These are phyloP conservation scores for Leptographium radiaticola DNA, from an alignment of 2,329 filamentous ascomycete species.

Conservation along the genomic window DNA sequence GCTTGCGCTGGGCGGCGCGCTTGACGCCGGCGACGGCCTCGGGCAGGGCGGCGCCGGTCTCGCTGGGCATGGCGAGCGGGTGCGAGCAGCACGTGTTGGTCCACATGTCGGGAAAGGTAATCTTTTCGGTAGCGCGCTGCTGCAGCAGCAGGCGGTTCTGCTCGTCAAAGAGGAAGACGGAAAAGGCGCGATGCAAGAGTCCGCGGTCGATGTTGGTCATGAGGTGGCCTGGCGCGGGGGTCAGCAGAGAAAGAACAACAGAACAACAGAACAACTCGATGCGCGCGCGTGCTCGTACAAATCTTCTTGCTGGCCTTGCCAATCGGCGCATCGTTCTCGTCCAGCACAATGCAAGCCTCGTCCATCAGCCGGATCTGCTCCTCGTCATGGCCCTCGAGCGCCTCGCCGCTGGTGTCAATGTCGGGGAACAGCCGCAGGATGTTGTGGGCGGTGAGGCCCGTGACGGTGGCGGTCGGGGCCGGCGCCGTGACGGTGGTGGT, in stretches of 20 bases:
- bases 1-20: slow-evolving; percentile 81
- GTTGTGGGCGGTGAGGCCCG: slow-evolving; percentile 66
- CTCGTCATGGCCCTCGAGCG: slow-evolving; percentile 84
- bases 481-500: slow-evolving; percentile 15
- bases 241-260: neutral
- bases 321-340: slow-evolving; percentile 84
- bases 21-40: slow-evolving; percentile 79
- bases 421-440: slow-evolving; percentile 85
- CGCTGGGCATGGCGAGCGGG: slow-evolving; percentile 78
- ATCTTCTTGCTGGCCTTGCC: slow-evolving; percentile 97
- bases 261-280: too few species aligned
- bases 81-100: slow-evolving; percentile 99
- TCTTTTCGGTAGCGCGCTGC: slow-evolving; percentile 92
- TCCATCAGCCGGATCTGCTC: slow-evolving; percentile 98
- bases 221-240: slow-evolving; percentile 57
- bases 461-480: slow-evolving; percentile 32
- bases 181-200: slow-evolving; percentile 92
- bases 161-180: slow-evolving; percentile 93
- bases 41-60: slow-evolving; percentile 72
- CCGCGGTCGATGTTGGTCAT: slow-evolving; percentile 99
- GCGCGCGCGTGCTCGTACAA: slow-evolving; percentile 45
- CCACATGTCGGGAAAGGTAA: slow-evolving; percentile 99
- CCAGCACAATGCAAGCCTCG: slow-evolving; percentile 93
- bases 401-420: slow-evolving; percentile 55
- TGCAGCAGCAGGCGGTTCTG: slow-evolving; percentile 87